Evolutionary conservation across 1,139 yeast genomes (phyloP).

Genomic region (Lodderomyces beijingensis): DNA sequence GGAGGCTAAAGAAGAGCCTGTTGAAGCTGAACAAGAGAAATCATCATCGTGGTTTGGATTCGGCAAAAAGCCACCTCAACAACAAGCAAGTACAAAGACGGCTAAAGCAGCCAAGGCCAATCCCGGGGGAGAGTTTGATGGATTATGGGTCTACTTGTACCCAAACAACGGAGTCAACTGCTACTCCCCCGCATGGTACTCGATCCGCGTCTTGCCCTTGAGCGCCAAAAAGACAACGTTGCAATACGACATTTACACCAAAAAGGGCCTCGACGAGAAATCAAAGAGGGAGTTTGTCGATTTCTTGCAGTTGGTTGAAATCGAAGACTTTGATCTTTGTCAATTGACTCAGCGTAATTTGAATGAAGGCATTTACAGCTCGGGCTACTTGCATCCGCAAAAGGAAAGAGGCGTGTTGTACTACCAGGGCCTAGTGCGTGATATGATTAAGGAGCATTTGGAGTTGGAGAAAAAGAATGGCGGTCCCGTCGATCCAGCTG

Average conservation of each 20-base stretch:
- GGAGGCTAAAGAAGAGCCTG: conserved; percentile 12
- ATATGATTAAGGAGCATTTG: conserved; percentile 54
- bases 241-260: conserved; percentile 58
- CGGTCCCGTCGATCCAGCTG: conserved; percentile 48
- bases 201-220: conserved; percentile 54
- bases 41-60: conserved; percentile 46
- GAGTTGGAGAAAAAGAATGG: conserved; percentile 41
- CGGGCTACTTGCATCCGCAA: conserved; percentile 55
- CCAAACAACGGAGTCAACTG: conserved; percentile 60
- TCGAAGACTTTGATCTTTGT: conserved; percentile 58
- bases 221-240: conserved; percentile 50
- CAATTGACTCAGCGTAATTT: conserved; percentile 55
- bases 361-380: conserved; percentile 53
- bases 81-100: conserved; percentile 9
- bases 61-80: conserved; percentile 25
- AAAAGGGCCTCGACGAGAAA: conserved; percentile 49
- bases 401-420: conserved; percentile 57
- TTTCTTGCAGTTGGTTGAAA: conserved; percentile 55
- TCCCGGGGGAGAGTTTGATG: conserved; percentile 58
- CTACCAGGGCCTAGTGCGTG: conserved; percentile 53
- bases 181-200: conserved; percentile 64
- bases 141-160: conserved; percentile 57
- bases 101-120: conserved; percentile 27
- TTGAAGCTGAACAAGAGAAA: conserved; percentile 9
- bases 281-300: conserved; percentile 59